These are phyloP conservation scores for Brassica hybrid DNA, from an alignment of 441 rosid genomes.

Conservation along the genomic window DNA sequence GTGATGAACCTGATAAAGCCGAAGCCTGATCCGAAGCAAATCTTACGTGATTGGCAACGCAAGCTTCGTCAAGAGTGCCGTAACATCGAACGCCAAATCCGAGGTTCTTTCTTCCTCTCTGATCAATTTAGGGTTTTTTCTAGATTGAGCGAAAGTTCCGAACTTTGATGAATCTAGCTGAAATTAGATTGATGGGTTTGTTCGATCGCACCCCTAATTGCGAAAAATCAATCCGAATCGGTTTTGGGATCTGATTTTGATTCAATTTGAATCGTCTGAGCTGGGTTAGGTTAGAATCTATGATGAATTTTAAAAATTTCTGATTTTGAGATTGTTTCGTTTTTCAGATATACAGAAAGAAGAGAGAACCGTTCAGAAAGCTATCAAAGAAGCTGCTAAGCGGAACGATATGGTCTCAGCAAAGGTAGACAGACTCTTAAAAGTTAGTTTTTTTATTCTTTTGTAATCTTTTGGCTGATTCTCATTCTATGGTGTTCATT, in stretches of 20 bases:
- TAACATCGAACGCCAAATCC: conserved; percentile 89
- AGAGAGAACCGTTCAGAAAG: conserved; percentile 87
- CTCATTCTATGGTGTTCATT: not conserved
- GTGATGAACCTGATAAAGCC: conserved; percentile 77
- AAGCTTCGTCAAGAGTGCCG: conserved; percentile 85
- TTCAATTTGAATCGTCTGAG: conserved; percentile 1
- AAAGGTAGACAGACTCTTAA: conserved; percentile 53
- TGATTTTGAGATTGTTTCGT: not conserved
- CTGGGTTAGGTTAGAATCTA: not conserved
- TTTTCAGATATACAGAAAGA: conserved; percentile 83
- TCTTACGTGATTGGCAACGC: conserved; percentile 88
- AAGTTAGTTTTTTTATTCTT: not conserved
- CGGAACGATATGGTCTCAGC: conserved; percentile 90
- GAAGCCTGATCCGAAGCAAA: conserved; percentile 77
- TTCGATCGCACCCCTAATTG: not conserved
- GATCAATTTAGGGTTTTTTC: conserved; percentile 18
- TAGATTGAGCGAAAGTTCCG: not conserved
- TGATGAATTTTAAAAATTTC: too few species aligned
- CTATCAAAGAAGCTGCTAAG: conserved; percentile 89
- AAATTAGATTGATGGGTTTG: conserved; percentile 9
- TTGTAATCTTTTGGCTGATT: conserved; percentile 11
- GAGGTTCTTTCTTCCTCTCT: conserved; percentile 54
- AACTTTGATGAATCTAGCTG: not conserved
- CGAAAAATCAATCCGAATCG: not conserved
- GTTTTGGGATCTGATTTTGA: conserved; percentile 8